Conservation (phyloP, 441 rosid species). For the Hura crepitans region DNA sequence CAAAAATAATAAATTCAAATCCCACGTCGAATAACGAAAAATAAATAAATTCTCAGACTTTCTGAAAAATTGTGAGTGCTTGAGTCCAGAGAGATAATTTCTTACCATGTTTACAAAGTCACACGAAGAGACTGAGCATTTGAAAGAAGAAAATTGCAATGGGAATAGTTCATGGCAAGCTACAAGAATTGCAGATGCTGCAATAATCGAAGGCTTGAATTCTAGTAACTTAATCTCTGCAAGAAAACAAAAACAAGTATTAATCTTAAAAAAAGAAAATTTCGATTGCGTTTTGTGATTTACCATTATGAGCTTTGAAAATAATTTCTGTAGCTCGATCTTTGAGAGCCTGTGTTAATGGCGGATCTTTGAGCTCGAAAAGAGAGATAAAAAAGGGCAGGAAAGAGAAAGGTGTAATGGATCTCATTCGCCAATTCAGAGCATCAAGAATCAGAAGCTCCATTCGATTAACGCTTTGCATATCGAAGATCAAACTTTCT, state of each 20-base stretch:
- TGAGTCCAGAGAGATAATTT: neutral
- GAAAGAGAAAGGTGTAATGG: conserved; percentile 65
- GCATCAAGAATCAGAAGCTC: conserved; percentile 53
- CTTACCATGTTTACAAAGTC: conserved; percentile 38
- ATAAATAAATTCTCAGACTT: no score
- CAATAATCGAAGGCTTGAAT: conserved; percentile 55
- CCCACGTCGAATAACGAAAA: no score
- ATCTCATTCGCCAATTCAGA: conserved; percentile 65
- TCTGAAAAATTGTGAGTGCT: no score
- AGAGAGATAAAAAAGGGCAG: conserved; percentile 43
- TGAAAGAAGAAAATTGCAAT: conserved; percentile 34
- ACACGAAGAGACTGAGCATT: conserved; percentile 31
- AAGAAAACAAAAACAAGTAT: conserved; percentile 4
- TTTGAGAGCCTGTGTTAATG: conserved; percentile 39
- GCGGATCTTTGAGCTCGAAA: conserved; percentile 39
- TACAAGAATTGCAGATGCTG: conserved; percentile 53
- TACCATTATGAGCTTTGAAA: conserved; percentile 50
- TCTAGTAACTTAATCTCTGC: conserved; percentile 44
- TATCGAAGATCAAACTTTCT: conserved; percentile 39
- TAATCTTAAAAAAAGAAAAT: neutral
- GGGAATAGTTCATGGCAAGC: conserved; percentile 53
- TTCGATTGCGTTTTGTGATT: neutral
- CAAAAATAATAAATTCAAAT: neutral
- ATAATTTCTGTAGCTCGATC: conserved; percentile 46
- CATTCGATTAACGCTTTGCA: conserved; percentile 44